These are phyloP conservation scores for Lecanosticta acicola DNA, from an alignment of 2,329 filamentous ascomycete species.

Conservation along the genomic window DNA sequence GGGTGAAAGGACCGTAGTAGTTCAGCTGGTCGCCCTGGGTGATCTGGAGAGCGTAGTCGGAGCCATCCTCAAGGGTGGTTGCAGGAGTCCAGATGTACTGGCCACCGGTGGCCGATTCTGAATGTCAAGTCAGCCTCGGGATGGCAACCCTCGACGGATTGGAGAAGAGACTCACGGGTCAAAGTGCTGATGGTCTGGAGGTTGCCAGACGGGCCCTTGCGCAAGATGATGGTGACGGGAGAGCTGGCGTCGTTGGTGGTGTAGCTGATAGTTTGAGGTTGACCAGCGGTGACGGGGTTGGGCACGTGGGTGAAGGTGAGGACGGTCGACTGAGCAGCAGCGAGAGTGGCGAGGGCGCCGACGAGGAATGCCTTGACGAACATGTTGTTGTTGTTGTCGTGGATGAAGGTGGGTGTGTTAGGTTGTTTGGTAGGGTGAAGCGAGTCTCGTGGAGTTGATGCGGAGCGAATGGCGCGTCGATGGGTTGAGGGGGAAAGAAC, in stretches of 20 bases:
- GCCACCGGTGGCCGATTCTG: conserved; percentile 15
- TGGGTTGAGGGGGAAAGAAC: conserved; percentile 1
- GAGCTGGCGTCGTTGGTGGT: conserved; percentile 21
- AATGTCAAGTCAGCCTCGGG: neutral
- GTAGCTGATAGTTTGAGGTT: conserved; percentile 30
- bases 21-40: conserved; percentile 48
- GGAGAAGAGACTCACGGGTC: conserved; percentile 12
- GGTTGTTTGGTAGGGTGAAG: neutral
- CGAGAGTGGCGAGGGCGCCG: conserved; percentile 41
- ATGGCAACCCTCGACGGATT: neutral
- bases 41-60: conserved; percentile 57
- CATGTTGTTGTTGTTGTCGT: conserved; percentile 39
- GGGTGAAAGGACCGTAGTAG: conserved; percentile 52
- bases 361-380: conserved; percentile 47
- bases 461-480: conserved; percentile 2
- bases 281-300: conserved; percentile 43
- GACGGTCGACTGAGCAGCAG: conserved; percentile 42
- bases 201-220: conserved; percentile 46
- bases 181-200: conserved; percentile 44
- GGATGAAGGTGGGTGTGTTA: neutral
- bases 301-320: conserved; percentile 51
- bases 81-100: conserved; percentile 47
- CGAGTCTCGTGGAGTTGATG: neutral
- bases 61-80: conserved; percentile 37
- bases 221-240: conserved; percentile 52